Evolutionary conservation across 129 eudicot genomes (phyloP).

Genomic region (Saposhnikovia divaricata): DNA sequence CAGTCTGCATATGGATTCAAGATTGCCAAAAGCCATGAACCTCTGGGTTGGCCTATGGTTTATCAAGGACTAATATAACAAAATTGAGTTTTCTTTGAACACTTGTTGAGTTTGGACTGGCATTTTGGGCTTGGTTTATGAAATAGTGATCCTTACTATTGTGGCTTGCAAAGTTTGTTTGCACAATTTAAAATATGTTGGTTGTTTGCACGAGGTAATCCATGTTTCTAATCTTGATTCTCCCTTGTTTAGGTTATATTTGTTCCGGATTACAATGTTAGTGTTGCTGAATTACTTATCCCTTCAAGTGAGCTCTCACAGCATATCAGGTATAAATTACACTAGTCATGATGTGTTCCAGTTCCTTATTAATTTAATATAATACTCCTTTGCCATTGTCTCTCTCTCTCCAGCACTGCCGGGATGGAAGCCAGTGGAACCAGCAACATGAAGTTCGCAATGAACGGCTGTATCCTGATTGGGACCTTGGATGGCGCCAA

Average conservation of each 20-base stretch:
- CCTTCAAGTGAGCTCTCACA: conserved; percentile 96
- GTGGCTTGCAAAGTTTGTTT: background rate
- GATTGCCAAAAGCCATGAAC: background rate
- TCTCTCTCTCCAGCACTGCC: conserved; percentile 53
- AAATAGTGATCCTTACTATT: background rate
- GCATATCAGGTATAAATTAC: conserved; percentile 67
- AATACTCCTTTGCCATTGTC: background rate
- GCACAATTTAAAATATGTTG: background rate
- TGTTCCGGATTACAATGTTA: conserved; percentile 96
- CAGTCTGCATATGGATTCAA: background rate
- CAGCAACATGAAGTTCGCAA: conserved; percentile 94
- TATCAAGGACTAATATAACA: background rate
- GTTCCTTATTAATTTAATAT: conserved; percentile 6
- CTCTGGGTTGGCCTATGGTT: background rate
- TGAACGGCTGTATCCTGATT: conserved; percentile 92
- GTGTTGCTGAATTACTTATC: conserved; percentile 84
- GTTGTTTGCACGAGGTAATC: background rate
- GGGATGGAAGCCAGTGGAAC: conserved; percentile 99
- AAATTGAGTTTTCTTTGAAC: background rate
- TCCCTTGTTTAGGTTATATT: conserved; percentile 60
- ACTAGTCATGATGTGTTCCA: background rate
- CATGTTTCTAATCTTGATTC: background rate
- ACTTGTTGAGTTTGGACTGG: background rate
- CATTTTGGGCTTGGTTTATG: background rate
- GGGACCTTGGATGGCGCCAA: conserved; percentile 96